phyloP scores from a whole-genome alignment of 139 green algal genomes.

The Chara braunii region DNA sequence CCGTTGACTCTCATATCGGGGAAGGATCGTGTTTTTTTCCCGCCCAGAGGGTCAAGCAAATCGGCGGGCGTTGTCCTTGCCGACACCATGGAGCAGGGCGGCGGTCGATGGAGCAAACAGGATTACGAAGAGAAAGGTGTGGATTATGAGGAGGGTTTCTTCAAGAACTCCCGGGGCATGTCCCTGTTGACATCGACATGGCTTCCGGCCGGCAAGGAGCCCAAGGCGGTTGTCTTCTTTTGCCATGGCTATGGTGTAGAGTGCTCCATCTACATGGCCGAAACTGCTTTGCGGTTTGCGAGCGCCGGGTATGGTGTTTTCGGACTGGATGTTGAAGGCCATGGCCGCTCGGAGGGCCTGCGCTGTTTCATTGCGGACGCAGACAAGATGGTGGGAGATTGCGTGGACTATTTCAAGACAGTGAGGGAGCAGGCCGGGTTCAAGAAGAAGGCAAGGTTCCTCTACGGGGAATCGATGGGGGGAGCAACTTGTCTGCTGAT shows the following conservation, averaged over 20 bases:
- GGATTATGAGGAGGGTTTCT: no score
- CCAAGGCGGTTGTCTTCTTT: slow-evolving; percentile 15
- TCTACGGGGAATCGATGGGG: slow-evolving; percentile 35
- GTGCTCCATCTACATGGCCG: not conserved
- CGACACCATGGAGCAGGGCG: no score
- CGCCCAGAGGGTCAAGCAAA: no score
- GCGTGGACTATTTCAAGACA: slow-evolving; percentile 5
- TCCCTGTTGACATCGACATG: slow-evolving; percentile 18
- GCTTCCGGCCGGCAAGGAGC: slow-evolving; percentile 5
- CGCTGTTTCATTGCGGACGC: slow-evolving; percentile 1
- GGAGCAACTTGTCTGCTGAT: slow-evolving; percentile 9
- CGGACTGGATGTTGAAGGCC: slow-evolving; percentile 16
- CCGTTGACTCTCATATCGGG: no score
- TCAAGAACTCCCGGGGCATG: slow-evolving; percentile 1
- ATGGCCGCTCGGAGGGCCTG: slow-evolving; percentile 19
- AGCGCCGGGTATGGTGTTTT: slow-evolving; percentile 21
- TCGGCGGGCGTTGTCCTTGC: no score
- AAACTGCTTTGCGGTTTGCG: slow-evolving; percentile 5
- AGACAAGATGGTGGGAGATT: slow-evolving; percentile 8
- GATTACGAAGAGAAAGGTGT: no score
- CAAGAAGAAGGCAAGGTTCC: slow-evolving; percentile 2
- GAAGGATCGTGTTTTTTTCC: no score
- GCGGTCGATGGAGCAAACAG: no score
- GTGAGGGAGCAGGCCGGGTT: slow-evolving; percentile 16
- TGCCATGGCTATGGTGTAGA: slow-evolving; percentile 11